Base-by-base conservation (phyloP, 129 eudicot genomes). In the Flaveria ramosissima region DNA sequence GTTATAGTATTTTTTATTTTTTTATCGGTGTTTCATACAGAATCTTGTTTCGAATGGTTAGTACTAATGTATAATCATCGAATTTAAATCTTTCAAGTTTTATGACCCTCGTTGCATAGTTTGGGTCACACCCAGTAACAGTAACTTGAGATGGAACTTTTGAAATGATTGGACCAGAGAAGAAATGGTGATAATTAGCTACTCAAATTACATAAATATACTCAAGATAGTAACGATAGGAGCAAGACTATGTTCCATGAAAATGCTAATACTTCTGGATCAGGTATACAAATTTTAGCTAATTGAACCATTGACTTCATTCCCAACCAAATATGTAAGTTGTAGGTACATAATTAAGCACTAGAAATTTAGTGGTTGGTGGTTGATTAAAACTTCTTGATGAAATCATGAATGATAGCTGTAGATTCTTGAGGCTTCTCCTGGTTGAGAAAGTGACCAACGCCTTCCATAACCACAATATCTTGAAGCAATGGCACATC, bases 381-480 rank as follows among this genome's bases (percentile, higher is more conserved):
- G n/a, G 15, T 62, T 12, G 41, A n/a, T 13, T 46, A 48, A 69
- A 46, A 46, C 68, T 62, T 62, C 68, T 78, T 51, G 19, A 85
- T 36, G 67, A 77, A 85, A 3, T 75, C 72, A 32, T 74, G 60
- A 8, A 85, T 85, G 52, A 78, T 86, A 8, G 73, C 46, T 76
- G 74, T 85, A 26, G 83, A 65, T 47, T 78, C 86, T 57, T 85
- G 77, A 11, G 89, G 84, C 71, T 76, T 76, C 71, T 85, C 89
- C 66, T 85, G 70, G 2, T 85, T 83, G 53, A 85, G 82, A 48
- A 85, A 85, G 32, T 83, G 86, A n/a, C 80, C 86, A 1, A 78
- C 83, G 2, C 73, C 90, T 73, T 77, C 57, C 79, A 86, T 30
- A 24, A 86, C 53, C 9, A 86, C 76, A n/a, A 80, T 78, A 10